Evolutionary conservation across 148 eudicot genomes (phyloP).

Genomic region (Fallopia convolvulus): DNA sequence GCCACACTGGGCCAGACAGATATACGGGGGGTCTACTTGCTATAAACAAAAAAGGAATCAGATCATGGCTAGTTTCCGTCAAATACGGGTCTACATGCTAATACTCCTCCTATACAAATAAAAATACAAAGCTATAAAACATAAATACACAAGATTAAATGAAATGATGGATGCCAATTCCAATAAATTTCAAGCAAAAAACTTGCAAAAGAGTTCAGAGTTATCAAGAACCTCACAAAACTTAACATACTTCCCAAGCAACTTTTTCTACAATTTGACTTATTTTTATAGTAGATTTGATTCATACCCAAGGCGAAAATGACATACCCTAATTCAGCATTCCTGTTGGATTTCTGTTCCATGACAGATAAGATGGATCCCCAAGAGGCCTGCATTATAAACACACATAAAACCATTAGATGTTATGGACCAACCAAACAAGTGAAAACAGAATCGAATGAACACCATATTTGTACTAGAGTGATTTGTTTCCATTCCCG

Average conservation of each 20-base stretch:
- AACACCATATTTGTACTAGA: no score
- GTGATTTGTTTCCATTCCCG: no score
- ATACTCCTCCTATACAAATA: no score
- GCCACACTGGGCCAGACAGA: no score
- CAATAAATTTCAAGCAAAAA: background rate
- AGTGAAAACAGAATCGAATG: background rate
- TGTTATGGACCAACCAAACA: background rate
- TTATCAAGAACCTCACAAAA: background rate
- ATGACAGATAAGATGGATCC: slow-evolving; percentile 68
- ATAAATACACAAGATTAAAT: background rate
- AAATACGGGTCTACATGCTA: no score
- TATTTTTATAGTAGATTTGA: background rate
- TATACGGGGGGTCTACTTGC: no score
- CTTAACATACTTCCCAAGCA: background rate
- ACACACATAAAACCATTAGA: background rate
- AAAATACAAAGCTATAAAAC: no score
- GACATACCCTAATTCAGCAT: background rate
- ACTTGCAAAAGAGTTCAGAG: background rate
- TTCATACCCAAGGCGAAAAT: background rate
- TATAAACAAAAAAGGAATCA: no score
- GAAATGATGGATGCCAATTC: background rate
- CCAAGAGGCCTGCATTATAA: slow-evolving; percentile 56
- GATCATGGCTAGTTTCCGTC: no score
- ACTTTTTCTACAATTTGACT: background rate
- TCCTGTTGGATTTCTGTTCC: slow-evolving; percentile 55